phyloP scores from a whole-genome alignment of 140 eudicot genomes.

The Ambrosia hybrid region DNA sequence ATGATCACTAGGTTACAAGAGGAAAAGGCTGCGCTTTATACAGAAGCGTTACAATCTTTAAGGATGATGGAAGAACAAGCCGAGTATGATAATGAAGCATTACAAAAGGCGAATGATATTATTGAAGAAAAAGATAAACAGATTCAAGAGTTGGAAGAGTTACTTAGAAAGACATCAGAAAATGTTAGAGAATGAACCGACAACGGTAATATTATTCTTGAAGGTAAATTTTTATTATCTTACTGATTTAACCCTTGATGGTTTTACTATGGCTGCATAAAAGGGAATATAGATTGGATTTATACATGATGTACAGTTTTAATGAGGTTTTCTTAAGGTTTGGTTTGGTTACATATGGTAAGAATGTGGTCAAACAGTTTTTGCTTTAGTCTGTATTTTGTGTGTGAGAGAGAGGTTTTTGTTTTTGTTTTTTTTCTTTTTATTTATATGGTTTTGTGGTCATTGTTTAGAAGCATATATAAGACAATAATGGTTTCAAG shows the following conservation, averaged over 20 bases:
- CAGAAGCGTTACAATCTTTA: constrained; percentile 83
- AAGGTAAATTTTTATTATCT: constrained; percentile 4
- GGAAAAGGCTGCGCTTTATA: constrained; percentile 87
- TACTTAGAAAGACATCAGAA: constrained; percentile 32
- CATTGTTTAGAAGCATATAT: constrained; percentile 10
- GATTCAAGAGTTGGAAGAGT: constrained; percentile 63
- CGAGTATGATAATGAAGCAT: constrained; percentile 79
- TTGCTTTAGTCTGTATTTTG: constrained; percentile 6
- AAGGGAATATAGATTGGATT: constrained; percentile 14
- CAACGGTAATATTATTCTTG: constrained; percentile 7
- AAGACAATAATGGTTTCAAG: constrained; percentile 14
- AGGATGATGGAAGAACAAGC: constrained; percentile 99
- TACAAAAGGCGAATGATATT: constrained; percentile 72
- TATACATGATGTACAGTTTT: constrained; percentile 24
- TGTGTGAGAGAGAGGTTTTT: background rate
- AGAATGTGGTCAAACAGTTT: background rate
- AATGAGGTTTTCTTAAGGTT: constrained; percentile 7
- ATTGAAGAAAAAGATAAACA: constrained; percentile 77
- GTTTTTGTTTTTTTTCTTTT: background rate
- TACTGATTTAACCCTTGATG: background rate
- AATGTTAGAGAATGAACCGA: constrained; percentile 20
- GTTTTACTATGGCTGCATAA: background rate
- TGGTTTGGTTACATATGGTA: constrained; percentile 24
- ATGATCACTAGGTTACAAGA: constrained; percentile 97
- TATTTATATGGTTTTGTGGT: constrained; percentile 14